Base-by-base conservation (phyloP, 345 rosid species). In the Eucalyptus decipiens region DNA sequence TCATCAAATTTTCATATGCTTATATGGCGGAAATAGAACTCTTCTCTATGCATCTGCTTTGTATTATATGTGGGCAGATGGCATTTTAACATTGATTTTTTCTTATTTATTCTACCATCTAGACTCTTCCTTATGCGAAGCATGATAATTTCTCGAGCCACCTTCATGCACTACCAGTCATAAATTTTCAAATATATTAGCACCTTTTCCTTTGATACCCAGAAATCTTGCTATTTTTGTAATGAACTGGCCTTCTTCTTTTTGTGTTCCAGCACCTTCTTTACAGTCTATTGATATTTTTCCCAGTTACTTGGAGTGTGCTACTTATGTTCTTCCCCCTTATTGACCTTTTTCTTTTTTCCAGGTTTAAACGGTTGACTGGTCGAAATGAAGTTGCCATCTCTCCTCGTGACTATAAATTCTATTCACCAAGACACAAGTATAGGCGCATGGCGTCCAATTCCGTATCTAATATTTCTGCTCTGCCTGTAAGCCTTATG, bases 361-460 rank as follows among this genome's bases (percentile, higher is more conserved):
- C 37, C 93, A 96, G 99, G 99, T 97, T 97, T 91, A 95, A 94
- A 91, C 91, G 98, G 87, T 76, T 97, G 90, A 97, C 99, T 50
- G 99, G 98, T 87, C 93, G 98, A 60, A 92, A 76, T 95, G 99
- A 97, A 90, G 97, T 97, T 62, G 93, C 96, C 43, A 87, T 97
- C 88, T 94, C 96, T 56, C 93, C 97, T 72, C 93, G 88, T 90
- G 99, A 97, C 91, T 97, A 95, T 90, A 97, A 97, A 91, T 97
- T 95, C 89, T 97, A 97, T 90, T 94, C 97, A 90, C 99, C 99
- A 43, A 93, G 99, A 93, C 99, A 95, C 92, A 97, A 97, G 91
- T 95, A 92, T 62, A 93, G 98, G 90, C 98, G 97, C 88, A 89
- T 65, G 87, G 51, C 89, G 67, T 92, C 95, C 85, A 95, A 89